Evolutionary conservation across 257 asterid species (phyloP), one percentile per base, ranked within the genome.

Genomic region (Datura wrightii): DNA sequence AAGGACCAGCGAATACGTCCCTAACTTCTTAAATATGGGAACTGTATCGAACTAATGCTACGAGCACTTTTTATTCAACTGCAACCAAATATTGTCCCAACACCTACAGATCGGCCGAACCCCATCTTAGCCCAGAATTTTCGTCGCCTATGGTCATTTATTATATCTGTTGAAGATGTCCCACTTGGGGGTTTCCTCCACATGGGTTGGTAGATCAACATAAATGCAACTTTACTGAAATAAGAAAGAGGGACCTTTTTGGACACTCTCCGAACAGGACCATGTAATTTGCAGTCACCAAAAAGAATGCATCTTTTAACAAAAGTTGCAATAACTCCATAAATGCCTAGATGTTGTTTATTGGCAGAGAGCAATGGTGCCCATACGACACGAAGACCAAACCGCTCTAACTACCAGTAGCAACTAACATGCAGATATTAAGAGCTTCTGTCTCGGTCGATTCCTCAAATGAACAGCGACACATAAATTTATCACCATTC

Each of bases 371-470:
- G 82, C 46, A 69, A 46, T 70, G 62, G 19, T 55, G 42, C 44
- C 72, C 72, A 65, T 39, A 42, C n/a, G 50, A 7, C 46, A 67
- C 31, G 0, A 69, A 69, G 53, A 46, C 65, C 83, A 86, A 86
- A 88, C 88, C 83, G 83, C 91, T 84, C 91, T 24, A 89, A 89
- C 93, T 58, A 86, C 83, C 85, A 44, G 36, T 39, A 62, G 41
- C 86, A 89, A 82, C 87, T 69, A 89, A 88, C 88, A 65, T 88
- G 90, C 86, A 62, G 13, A 13, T 14, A 88, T 87, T 89, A 31
- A 89, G 85, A 46, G 88, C 88, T 82, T 44, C 71, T 10, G 82
- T 24, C 70, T 50, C 74, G 76, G 80, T 88, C 83, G 82, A 86
- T 86, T 34, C 54, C 44, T n/a, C 13, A 70, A 31, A 14, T n/a